Percentiles rank a stretch among this genome's conserved stretches.
These are phyloP conservation scores for Bimuria novae-zelandiae DNA, from an alignment of 2,329 filamentous ascomycete genomes.

Conservation along the genomic window DNA sequence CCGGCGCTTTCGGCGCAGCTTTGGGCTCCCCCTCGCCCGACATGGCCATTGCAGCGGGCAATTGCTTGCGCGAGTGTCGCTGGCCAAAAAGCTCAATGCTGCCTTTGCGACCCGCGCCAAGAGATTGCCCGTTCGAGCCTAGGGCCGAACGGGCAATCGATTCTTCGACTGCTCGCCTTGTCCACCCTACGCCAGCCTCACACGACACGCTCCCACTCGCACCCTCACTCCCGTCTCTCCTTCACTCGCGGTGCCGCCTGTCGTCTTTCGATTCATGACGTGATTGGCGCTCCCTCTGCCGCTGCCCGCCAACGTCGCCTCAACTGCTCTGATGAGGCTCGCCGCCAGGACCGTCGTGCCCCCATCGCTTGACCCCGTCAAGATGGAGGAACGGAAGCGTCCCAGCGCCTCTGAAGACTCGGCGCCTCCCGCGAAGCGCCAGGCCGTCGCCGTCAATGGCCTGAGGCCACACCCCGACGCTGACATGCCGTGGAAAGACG, in stretches of 20 bases:
- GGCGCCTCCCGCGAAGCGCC: conserved; percentile 88
- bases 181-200: conserved; percentile 25
- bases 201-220: conserved; percentile 27
- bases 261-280: conserved; percentile 18
- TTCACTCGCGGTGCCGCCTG: not conserved
- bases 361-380: conserved; percentile 78
- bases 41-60: conserved; percentile 23
- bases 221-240: conserved; percentile 11
- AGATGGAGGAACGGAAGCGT: conserved; percentile 99
- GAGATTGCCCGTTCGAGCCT: too few relatives aligned
- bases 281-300: conserved; percentile 27
- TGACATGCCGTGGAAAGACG: conserved; percentile 72
- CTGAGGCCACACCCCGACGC: conserved; percentile 66
- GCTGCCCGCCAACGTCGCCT: conserved; percentile 33
- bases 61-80: not conserved
- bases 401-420: conserved; percentile 82
- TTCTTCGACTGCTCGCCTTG: conserved; percentile 24
- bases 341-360: conserved; percentile 73
- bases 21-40: conserved; percentile 30
- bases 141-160: conserved; percentile 3
- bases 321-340: conserved; percentile 79
- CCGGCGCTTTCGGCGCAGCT: conserved; percentile 18
- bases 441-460: conserved; percentile 76
- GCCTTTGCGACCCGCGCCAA: too few relatives aligned
- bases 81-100: not conserved